phyloP scores from a whole-genome alignment of 2,329 filamentous ascomycete genomes.

The Penicillium sp. region DNA sequence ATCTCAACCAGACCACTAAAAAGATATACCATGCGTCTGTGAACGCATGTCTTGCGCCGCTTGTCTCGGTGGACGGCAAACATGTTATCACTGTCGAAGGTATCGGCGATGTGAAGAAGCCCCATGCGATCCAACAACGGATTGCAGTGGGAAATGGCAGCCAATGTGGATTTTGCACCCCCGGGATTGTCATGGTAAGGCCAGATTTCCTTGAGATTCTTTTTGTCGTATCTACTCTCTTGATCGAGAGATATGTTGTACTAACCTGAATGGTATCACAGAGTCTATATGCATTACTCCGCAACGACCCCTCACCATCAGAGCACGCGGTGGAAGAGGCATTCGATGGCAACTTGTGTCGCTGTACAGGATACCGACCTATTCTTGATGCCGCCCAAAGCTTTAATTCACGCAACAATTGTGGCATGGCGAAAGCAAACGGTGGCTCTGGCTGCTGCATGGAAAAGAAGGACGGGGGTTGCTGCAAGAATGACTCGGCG shows the following conservation, averaged over 20 bases:
- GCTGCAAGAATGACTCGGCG: constrained; percentile 59
- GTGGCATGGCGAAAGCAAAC: constrained; percentile 52
- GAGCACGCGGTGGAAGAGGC: constrained; percentile 88
- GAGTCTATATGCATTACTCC: constrained; percentile 86
- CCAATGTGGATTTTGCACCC: constrained; percentile 93
- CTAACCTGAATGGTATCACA: constrained; percentile 18
- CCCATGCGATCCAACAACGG: constrained; percentile 84
- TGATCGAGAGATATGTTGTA: neutral
- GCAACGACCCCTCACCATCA: constrained; percentile 72
- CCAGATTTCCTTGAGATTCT: neutral
- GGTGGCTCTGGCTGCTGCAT: constrained; percentile 66
- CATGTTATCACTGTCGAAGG: constrained; percentile 98
- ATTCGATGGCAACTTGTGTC: constrained; percentile 92
- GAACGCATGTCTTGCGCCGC: constrained; percentile 88
- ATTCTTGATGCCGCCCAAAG: constrained; percentile 92
- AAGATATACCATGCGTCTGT: constrained; percentile 94
- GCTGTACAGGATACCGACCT: constrained; percentile 90
- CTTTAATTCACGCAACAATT: constrained; percentile 55
- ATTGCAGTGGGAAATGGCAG: constrained; percentile 88
- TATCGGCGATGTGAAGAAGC: constrained; percentile 78
- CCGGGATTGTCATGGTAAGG: constrained; percentile 82
- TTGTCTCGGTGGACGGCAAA: constrained; percentile 91
- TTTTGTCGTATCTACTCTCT: too few relatives aligned
- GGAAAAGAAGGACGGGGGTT: constrained; percentile 57
- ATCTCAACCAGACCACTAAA: constrained; percentile 86